Conservation (phyloP, 2,329 filamentous ascomycete species). For the Epichloe glyceriae region DNA sequence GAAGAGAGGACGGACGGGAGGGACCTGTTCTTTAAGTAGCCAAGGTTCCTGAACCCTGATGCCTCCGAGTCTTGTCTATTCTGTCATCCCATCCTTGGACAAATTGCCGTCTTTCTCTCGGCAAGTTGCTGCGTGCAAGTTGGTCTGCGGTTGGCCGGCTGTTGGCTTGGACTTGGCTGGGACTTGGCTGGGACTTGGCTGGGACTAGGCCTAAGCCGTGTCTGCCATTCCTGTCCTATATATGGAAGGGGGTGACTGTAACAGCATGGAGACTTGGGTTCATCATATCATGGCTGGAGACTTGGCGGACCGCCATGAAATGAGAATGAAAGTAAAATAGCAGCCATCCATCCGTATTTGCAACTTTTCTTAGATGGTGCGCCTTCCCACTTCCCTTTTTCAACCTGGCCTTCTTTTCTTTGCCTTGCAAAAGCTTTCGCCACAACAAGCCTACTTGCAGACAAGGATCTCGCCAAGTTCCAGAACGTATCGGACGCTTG, state of each 20-base stretch:
- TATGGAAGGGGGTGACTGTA: no score
- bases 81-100: background rate
- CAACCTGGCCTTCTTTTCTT: no score
- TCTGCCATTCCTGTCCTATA: background rate
- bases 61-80: background rate
- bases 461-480: background rate
- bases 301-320: no score
- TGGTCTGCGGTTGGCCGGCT: background rate
- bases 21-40: conserved; percentile 19
- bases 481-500: background rate
- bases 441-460: background rate
- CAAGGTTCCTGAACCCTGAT: background rate
- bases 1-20: conserved; percentile 6
- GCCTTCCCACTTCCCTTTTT: no score
- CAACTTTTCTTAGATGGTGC: no score
- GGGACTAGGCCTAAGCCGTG: background rate
- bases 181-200: no score
- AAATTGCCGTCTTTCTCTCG: background rate
- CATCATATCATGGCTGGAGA: no score
- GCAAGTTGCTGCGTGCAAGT: background rate
- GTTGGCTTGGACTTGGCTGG: background rate
- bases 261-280: no score
- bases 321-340: no score
- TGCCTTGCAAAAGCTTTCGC: background rate
- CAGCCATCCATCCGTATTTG: no score